Base-by-base conservation (phyloP, 2,329 filamentous ascomycete genomes). In the Didymellaceae sp. region DNA sequence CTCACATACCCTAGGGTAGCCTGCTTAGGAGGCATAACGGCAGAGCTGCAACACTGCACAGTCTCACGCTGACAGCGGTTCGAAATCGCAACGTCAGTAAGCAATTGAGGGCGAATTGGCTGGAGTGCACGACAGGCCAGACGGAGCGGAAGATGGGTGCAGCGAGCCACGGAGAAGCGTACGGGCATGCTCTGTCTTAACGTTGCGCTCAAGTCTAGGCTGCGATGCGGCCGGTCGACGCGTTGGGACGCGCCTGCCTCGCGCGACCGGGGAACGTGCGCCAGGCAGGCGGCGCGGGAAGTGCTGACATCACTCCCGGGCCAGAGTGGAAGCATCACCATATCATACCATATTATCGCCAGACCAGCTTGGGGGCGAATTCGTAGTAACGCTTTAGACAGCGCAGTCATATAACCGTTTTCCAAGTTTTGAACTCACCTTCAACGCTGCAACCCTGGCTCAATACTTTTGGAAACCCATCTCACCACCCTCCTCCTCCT, bases 1-100 rank as follows among this genome's bases (percentile, higher is more conserved):
- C 84, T 87, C 57, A 93, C 91, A 77, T 94, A 96, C 91, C 90
- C 90, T 73, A 96, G 77, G 54, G 89, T 96, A 66, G 89, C 86
- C 77, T 96, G 91, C 72, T 90, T 91, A 16, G 77, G 77, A 40
- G 77, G 62, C 78, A 80, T 80, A 32, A 41, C 56, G 62, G 53
- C 53, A n/a, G 54, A 33, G 50, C 35, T 52, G 39, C 47, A 38
- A 14, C 21, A 34, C 35, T 31, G 47, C 25, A 22, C 33, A 20
- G 22, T 34, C 38, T 45, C 41, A 33, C 31, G 26, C 46, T 26
- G 54, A 37, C 45, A 43, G 39, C 34, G 46, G 32, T 32, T 40
- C 34, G 44, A 37, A 3, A 35, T 26, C n/a, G n/a, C n/a, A 26
- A 38, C 20, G 13, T 54, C 35, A 42, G 47, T 46, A 10, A 54